Evolutionary conservation across 139 green algal species (phyloP).

Genomic region (Picochlorum costavermella): DNA sequence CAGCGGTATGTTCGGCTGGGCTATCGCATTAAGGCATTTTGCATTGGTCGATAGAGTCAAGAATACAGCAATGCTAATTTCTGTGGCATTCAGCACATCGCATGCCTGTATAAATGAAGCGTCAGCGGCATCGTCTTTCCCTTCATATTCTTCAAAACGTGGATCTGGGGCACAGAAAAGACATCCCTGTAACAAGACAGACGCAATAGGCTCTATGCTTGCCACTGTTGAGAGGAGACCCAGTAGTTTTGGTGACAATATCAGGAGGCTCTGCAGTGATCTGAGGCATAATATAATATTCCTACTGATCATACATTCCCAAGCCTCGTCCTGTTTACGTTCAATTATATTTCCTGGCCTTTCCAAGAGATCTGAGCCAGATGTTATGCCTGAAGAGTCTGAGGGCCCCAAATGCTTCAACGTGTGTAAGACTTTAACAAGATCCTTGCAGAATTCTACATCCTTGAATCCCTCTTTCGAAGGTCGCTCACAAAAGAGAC

Average conservation of each 20-base stretch:
- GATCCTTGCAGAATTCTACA: conserved; percentile 62
- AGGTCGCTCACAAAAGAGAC: conserved; percentile 71
- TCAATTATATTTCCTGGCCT: no score
- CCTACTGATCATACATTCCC: background rate
- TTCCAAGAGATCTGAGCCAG: no score
- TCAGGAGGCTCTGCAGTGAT: conserved; percentile 48
- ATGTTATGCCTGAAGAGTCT: no score
- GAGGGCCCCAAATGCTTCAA: background rate
- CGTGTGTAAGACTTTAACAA: conserved; percentile 41
- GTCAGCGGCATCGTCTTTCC: no score
- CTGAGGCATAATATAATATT: conserved; percentile 34
- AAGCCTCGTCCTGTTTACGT: background rate
- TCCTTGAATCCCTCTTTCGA: conserved; percentile 42
- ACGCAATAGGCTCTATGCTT: conserved; percentile 63
- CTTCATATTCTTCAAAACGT: no score
- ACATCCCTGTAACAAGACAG: conserved; percentile 33
- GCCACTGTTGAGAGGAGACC: conserved; percentile 55
- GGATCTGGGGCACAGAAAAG: no score
- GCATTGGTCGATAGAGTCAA: conserved; percentile 42
- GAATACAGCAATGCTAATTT: conserved; percentile 45
- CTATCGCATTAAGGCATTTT: conserved; percentile 56
- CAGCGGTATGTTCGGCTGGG: conserved; percentile 32
- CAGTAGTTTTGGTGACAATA: conserved; percentile 52
- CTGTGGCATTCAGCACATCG: background rate
- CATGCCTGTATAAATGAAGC: no score